Conservation (phyloP, 179 eudicot species). For the Drosera spatulata region DNA sequence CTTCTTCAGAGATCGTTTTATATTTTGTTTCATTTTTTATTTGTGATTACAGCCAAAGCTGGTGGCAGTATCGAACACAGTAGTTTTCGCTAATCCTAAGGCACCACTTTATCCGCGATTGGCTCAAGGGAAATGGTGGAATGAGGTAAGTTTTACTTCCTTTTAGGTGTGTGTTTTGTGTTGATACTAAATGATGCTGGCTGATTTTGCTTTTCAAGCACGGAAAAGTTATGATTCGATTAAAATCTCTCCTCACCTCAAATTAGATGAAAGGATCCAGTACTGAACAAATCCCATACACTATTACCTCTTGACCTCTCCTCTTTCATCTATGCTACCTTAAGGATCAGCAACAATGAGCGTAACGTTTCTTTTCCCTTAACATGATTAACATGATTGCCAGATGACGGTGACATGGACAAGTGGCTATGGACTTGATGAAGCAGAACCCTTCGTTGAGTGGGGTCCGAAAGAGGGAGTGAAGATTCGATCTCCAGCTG, state of each 20-base stretch:
- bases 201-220: background rate
- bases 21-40: too few relatives aligned
- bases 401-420: conserved; percentile 99
- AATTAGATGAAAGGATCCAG: too few relatives aligned
- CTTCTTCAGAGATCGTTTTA: background rate
- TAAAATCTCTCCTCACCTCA: too few relatives aligned
- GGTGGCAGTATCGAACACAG: conserved; percentile 53
- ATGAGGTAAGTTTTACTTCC: conserved; percentile 45
- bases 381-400: background rate
- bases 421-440: conserved; percentile 72
- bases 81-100: conserved; percentile 67
- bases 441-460: conserved; percentile 68
- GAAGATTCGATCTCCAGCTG: conserved; percentile 50
- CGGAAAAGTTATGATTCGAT: too few relatives aligned
- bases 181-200: background rate
- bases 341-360: too few relatives aligned
- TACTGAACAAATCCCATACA: too few relatives aligned
- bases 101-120: conserved; percentile 94
- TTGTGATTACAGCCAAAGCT: conserved; percentile 54
- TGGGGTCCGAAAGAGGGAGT: conserved; percentile 61
- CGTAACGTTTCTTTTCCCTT: too few relatives aligned
- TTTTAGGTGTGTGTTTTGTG: background rate
- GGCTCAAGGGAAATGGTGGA: conserved; percentile 82
- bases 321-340: too few relatives aligned
- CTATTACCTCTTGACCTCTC: too few relatives aligned